Conservation (phyloP, 2,329 filamentous ascomycete genomes). For the Phyllosticta citriasiana region DNA sequence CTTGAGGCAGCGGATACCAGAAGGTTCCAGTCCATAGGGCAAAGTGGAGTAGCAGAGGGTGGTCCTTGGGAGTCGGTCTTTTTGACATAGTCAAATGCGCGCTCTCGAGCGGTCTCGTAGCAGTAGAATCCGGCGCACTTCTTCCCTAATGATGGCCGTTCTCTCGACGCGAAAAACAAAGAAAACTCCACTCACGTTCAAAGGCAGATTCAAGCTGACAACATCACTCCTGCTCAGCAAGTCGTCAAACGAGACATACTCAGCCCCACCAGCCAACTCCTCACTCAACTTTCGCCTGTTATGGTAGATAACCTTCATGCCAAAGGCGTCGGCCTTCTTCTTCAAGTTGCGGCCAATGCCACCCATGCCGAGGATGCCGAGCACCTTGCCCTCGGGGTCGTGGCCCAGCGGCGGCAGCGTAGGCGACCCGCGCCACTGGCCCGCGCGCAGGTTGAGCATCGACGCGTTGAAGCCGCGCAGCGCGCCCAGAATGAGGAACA, state of each 20-base stretch:
- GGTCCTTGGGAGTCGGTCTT: too few species aligned
- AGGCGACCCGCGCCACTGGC: slow-evolving; percentile 55
- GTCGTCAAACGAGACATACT: slow-evolving; percentile 65
- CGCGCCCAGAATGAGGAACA: slow-evolving; percentile 74
- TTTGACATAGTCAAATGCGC: background rate
- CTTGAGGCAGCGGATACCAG: too few species aligned
- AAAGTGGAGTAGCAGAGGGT: too few species aligned
- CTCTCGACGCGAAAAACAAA: background rate
- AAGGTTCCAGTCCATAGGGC: too few species aligned
- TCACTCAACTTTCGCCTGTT: slow-evolving; percentile 55
- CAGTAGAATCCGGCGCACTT: background rate
- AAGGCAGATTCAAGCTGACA: slow-evolving; percentile 66
- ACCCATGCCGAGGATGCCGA: slow-evolving; percentile 79
- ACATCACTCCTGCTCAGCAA: slow-evolving; percentile 63
- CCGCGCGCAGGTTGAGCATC: slow-evolving; percentile 55
- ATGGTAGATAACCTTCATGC: slow-evolving; percentile 65
- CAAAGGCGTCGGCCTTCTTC: slow-evolving; percentile 63
- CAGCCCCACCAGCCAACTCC: slow-evolving; percentile 46
- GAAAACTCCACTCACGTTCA: slow-evolving; percentile 55
- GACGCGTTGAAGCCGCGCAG: slow-evolving; percentile 61
- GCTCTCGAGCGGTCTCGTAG: background rate
- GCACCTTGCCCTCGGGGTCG: slow-evolving; percentile 66
- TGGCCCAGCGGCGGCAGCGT: slow-evolving; percentile 50
- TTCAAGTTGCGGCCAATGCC: slow-evolving; percentile 73
- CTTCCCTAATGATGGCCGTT: background rate